Percentiles rank a stretch among this genome's conserved stretches.
Conservation (phyloP, 2,329 filamentous ascomycete species). For the Ceratocystis cacaofunesta region DNA sequence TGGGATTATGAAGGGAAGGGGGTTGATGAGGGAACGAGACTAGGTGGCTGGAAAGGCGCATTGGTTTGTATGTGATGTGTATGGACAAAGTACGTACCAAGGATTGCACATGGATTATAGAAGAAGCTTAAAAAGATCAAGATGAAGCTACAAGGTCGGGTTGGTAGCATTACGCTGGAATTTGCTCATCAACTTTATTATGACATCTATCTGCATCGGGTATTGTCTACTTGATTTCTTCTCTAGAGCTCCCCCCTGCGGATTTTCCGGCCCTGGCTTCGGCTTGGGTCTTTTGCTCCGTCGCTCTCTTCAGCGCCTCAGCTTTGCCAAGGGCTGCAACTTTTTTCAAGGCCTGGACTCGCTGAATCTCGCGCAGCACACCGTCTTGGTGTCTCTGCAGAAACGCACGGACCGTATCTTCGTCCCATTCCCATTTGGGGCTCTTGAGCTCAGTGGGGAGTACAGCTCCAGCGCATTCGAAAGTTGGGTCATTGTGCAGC, state of each 20-base stretch:
- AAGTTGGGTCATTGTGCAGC: slow-evolving; percentile 29
- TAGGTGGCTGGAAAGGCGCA: neutral
- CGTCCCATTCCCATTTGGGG: slow-evolving; percentile 30
- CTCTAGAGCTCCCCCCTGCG: neutral
- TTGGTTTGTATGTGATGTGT: neutral
- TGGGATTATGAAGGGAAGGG: neutral
- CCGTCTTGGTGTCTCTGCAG: slow-evolving; percentile 27
- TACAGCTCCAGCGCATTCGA: slow-evolving; percentile 23
- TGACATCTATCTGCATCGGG: neutral
- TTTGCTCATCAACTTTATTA: neutral
- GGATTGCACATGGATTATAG: neutral
- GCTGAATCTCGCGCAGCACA: neutral
- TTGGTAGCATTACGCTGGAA: neutral
- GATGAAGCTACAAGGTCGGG: neutral
- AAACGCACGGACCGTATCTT: slow-evolving; percentile 30
- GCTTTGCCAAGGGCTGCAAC: slow-evolving; percentile 22
- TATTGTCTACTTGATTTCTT: neutral
- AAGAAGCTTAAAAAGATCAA: too few relatives aligned
- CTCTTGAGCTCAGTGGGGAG: slow-evolving; percentile 5
- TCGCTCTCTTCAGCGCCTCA: neutral
- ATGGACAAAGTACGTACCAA: neutral
- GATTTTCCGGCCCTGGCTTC: neutral
- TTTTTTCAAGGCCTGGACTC: neutral
- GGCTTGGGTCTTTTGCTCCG: neutral
- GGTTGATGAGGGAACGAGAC: neutral